Evolutionary conservation across 345 rosid genomes (phyloP).

Genomic region (Ceriops decandra): DNA sequence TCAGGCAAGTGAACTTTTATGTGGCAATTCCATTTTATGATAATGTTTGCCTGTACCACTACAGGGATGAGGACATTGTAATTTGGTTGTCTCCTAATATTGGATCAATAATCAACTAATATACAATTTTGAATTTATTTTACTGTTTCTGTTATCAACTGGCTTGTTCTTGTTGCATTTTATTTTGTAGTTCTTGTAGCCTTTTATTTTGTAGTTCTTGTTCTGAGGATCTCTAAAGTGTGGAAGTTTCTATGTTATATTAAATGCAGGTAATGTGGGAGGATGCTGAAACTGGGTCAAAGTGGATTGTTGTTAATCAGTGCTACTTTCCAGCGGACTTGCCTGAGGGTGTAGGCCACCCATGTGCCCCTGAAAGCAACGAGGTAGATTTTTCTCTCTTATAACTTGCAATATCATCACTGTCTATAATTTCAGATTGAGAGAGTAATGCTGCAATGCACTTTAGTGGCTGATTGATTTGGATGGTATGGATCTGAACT

Average conservation of each 20-base stretch:
- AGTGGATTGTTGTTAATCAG: conserved; percentile 52
- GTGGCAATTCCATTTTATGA: neutral
- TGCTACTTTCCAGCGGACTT: conserved; percentile 68
- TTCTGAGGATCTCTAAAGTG: neutral
- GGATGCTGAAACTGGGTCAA: conserved; percentile 47
- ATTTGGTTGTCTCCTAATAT: neutral
- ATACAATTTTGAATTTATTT: neutral
- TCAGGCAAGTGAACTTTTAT: conserved; percentile 38
- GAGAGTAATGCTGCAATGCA: neutral
- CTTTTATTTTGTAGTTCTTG: neutral
- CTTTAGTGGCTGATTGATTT: too few species aligned
- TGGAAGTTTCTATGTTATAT: neutral
- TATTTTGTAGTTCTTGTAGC: neutral
- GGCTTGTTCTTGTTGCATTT: neutral
- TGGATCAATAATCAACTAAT: neutral
- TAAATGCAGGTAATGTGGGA: conserved; percentile 65
- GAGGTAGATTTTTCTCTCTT: conserved; percentile 41
- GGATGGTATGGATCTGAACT: too few species aligned
- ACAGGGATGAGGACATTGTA: neutral
- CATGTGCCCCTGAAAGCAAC: conserved; percentile 48
- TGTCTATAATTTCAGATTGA: neutral
- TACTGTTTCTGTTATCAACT: neutral
- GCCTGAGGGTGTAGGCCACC: conserved; percentile 54
- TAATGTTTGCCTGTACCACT: neutral
- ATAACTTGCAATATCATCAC: neutral